Evolutionary conservation across 257 asterid genomes (phyloP), one percentile per base, ranked within the genome.

Genomic region (Rubia yunnanensis): DNA sequence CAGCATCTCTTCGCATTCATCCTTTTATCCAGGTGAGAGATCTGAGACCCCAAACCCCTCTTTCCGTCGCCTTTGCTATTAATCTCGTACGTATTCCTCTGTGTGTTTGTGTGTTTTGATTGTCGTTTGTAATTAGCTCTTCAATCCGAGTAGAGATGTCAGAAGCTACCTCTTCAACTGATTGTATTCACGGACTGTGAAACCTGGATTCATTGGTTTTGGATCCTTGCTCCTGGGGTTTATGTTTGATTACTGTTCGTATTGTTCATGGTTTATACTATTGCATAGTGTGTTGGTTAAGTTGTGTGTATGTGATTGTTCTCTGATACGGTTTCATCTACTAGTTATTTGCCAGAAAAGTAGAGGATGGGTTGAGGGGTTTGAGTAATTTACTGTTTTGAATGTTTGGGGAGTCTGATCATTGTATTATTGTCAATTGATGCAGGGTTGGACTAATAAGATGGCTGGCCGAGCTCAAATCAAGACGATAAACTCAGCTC

Each of bases 391-490:
- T 17, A 7, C 22, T 39, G 20, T 20, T 39, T 61, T 22, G 49
- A 34, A 38, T 62, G 35, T 22, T 22, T 14, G 3, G 32, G 27
- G 13, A 28, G 27, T 48, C 18, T 64, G 0, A 32, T 5, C 1
- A 11, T n/a, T 18, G 15, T 48, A n/a, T 6, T 2, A 22, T n/a
- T 22, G 60, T 50, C 3, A 30, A 34, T 7, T 34, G 32, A 22
- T 32, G 39, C 17, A 50, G 52, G n/a, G 7, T 26, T 22, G 6
- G 17, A 44, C 52, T 56, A 23, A 10, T 72, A 26, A 78, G 78
- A 88, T 91, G 98, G 98, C 96, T 24, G 87, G 87, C 77, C 82
- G 82, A 73, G 71, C 90, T 73, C 95, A 85, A 78, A 80, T 91
- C 82, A 95, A 87, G 65, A 76, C 95, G 4, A 88, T 53, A 68